Evolutionary conservation across 208 protist genomes (phyloP).

Genomic region (Trypanosoma theileri): DNA sequence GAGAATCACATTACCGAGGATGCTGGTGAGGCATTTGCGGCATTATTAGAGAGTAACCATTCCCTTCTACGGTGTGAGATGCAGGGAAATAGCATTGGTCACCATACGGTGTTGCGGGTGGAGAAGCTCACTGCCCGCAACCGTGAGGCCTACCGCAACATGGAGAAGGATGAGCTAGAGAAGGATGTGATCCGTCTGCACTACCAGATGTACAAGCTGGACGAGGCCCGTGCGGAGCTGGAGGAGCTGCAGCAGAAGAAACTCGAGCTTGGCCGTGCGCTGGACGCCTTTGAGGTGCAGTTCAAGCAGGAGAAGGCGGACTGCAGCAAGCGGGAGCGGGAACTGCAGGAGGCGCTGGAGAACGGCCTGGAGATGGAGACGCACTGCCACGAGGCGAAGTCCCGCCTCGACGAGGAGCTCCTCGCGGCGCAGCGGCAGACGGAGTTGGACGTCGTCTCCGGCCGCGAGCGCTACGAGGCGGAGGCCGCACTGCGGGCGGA

Average conservation of each 20-base stretch:
- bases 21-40: constrained; percentile 65
- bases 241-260: constrained; percentile 64
- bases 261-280: constrained; percentile 60
- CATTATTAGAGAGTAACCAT: constrained; percentile 74
- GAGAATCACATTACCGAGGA: constrained; percentile 86
- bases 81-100: constrained; percentile 65
- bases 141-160: constrained; percentile 37
- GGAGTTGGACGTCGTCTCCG: constrained; percentile 50
- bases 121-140: constrained; percentile 63
- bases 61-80: constrained; percentile 51
- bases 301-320: constrained; percentile 79
- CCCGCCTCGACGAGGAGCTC: constrained; percentile 57
- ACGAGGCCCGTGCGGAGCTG: constrained; percentile 79
- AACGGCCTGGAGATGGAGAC: constrained; percentile 57
- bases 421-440: constrained; percentile 39
- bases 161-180: constrained; percentile 66
- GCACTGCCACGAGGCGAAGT: constrained; percentile 51
- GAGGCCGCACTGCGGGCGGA: constrained; percentile 57
- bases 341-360: constrained; percentile 71
- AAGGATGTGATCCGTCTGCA: constrained; percentile 83
- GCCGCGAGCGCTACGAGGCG: constrained; percentile 46
- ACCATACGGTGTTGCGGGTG: constrained; percentile 61
- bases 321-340: constrained; percentile 55
- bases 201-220: constrained; percentile 88
- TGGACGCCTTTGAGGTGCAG: constrained; percentile 76